These are phyloP conservation scores for Clonostachys solani DNA, from an alignment of 2,329 filamentous ascomycete genomes.

Conservation along the genomic window DNA sequence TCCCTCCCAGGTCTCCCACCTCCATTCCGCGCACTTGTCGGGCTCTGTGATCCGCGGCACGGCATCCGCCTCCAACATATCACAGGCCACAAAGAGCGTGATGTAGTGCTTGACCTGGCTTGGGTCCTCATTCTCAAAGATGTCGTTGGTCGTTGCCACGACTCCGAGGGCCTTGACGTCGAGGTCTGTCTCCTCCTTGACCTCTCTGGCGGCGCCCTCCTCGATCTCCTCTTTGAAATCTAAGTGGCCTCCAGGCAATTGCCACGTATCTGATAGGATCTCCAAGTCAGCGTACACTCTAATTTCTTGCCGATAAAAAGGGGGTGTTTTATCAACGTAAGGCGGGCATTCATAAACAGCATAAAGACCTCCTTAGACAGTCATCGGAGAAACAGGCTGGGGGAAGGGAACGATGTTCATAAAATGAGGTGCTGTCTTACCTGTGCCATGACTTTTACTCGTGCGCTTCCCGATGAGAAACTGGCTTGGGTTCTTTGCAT, in stretches of 20 bases:
- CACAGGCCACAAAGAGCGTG: conserved; percentile 63
- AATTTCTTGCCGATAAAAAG: neutral
- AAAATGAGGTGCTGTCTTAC: conserved; percentile 18
- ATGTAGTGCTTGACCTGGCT: conserved; percentile 71
- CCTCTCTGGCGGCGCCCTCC: conserved; percentile 62
- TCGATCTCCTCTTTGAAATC: conserved; percentile 63
- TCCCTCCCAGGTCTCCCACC: conserved; percentile 40
- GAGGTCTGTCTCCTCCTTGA: conserved; percentile 67
- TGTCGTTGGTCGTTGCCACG: conserved; percentile 61
- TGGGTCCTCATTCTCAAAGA: conserved; percentile 46
- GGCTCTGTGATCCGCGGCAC: conserved; percentile 40
- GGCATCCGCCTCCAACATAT: conserved; percentile 37
- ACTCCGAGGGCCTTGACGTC: conserved; percentile 43
- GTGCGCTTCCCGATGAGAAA: conserved; percentile 42
- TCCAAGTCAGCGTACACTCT: conserved; percentile 1
- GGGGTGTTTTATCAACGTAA: no score
- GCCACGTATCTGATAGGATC: conserved; percentile 44
- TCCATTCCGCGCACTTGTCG: conserved; percentile 46
- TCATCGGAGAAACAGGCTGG: no score
- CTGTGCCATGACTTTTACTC: conserved; percentile 39
- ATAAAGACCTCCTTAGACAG: no score
- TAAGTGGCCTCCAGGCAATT: conserved; percentile 72
- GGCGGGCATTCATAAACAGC: no score
- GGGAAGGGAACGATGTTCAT: no score
- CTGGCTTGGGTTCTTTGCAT: conserved; percentile 25